A percentile compares a stretch with the other conserved stretches of the same genome.
Conservation (phyloP, 2,329 filamentous ascomycete genomes). For the Nemania serpens region DNA sequence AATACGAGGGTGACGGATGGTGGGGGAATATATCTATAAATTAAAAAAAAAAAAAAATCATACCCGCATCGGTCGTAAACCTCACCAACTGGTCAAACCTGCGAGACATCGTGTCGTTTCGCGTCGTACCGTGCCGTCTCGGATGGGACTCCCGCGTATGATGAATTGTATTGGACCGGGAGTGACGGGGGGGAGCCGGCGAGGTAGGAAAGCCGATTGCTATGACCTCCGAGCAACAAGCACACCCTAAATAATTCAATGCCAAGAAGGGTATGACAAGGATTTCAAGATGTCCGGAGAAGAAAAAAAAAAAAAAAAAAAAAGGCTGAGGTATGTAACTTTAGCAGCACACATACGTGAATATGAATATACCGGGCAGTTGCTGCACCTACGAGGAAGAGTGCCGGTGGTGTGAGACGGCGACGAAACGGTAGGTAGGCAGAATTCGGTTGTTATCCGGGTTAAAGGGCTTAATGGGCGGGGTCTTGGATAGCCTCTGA, state of each 20-base stretch:
- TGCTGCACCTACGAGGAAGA: background rate
- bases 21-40: too few species aligned
- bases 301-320: background rate
- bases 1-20: too few species aligned
- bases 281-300: background rate
- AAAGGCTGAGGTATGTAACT: background rate
- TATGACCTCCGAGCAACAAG: too few species aligned
- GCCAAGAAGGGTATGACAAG: background rate
- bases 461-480: slow-evolving; percentile 4
- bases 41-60: background rate
- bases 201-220: background rate
- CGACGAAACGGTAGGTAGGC: slow-evolving; percentile 10
- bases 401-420: slow-evolving; percentile 6
- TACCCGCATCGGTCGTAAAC: slow-evolving; percentile 55
- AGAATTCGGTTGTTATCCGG: slow-evolving; percentile 17
- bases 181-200: background rate
- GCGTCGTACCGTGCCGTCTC: too few species aligned
- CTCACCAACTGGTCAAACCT: slow-evolving; percentile 47
- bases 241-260: background rate
- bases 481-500: slow-evolving; percentile 6
- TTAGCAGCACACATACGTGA: background rate
- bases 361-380: background rate
- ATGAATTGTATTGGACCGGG: too few species aligned
- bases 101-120: slow-evolving; percentile 28
- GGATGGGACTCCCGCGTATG: background rate